Base-by-base conservation (phyloP, 1,284 basidiomycete species). In the Ganoderma resinaceum region DNA sequence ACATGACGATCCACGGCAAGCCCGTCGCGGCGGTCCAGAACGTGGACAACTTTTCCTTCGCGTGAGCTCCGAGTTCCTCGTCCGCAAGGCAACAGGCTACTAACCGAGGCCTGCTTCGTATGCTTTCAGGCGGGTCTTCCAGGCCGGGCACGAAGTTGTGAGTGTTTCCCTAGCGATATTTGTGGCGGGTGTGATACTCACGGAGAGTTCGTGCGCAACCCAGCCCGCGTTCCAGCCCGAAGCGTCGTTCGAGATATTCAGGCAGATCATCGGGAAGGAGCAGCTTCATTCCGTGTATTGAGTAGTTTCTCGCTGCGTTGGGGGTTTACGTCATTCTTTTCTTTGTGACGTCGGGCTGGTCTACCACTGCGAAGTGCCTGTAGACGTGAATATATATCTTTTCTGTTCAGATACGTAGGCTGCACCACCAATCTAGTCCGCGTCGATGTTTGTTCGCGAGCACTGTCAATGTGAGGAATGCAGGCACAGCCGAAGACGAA, bases 151-250 rank as follows among this genome's bases (percentile, higher is more conserved):
- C 71, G 84, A 87, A 83, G 84, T 89, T 71, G 88, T 89, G 64
- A 75, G 86, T 82, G 23, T 53, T 31, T 29, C 29, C 23, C 6
- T 33, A 9, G 7, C 6, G 12, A 35, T 49, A 8, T 0, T n/a
- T 14, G 0, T 16, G 1, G 18, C 26, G 2, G 8, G 33, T 11
- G 4, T 16, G 23, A 42, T 6, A 7, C 40, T 38, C 0, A 59
- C 63, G 23, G 43, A 61, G 18, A 55, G 31, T 16, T 26, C 16
- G n/a, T 61, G n/a, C 23, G 7, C 26, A 57, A 42, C 59, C 40
- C 63, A 89, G 88, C 82, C 88, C 61, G 87, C 87, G 0, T 89
- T 87, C 79, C 84, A 89, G 71, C 89, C 88, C 4, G 82, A 82
- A 55, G 86, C 83, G 1, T 80, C 88, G 3, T 78, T 89, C 3